These are phyloP conservation scores for Dothiorella sarmentorum DNA, from an alignment of 2,329 filamentous ascomycete species.

Conservation along the genomic window DNA sequence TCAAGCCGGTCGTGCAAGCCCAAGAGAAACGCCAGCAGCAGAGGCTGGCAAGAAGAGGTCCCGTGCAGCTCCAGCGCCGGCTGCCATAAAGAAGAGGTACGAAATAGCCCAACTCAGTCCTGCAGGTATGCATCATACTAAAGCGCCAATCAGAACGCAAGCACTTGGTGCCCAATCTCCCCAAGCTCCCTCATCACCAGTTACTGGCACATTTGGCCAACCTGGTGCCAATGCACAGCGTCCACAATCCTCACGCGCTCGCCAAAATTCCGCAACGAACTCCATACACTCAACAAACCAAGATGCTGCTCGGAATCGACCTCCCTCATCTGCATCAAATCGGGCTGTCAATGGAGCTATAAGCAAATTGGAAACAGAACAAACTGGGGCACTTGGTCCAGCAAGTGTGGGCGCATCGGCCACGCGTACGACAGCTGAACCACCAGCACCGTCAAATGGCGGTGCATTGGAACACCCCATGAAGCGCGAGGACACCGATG, in stretches of 20 bases:
- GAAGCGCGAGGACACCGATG: slow-evolving; percentile 50
- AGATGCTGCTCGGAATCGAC: slow-evolving; percentile 32
- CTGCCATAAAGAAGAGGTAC: slow-evolving; percentile 77
- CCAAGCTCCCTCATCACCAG: slow-evolving; percentile 70
- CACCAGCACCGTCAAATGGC: slow-evolving; percentile 1
- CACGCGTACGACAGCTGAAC: neutral
- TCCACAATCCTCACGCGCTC: slow-evolving; percentile 65
- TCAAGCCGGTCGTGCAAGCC: slow-evolving; percentile 52
- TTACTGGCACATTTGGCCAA: slow-evolving; percentile 60
- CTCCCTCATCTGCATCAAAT: slow-evolving; percentile 36
- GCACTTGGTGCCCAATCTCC: slow-evolving; percentile 60
- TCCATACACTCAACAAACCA: slow-evolving; percentile 50
- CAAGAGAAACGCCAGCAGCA: slow-evolving; percentile 63
- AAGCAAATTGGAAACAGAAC: neutral
- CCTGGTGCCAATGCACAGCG: slow-evolving; percentile 58
- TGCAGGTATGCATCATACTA: neutral
- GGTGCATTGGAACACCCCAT: slow-evolving; percentile 25
- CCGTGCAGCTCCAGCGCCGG: slow-evolving; percentile 63
- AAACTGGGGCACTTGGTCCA: neutral
- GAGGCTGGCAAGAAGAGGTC: slow-evolving; percentile 68
- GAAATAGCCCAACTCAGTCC: slow-evolving; percentile 22
- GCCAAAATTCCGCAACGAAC: slow-evolving; percentile 63
- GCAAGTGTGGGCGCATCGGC: neutral
- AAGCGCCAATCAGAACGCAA: slow-evolving; percentile 40
- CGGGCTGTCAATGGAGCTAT: slow-evolving; percentile 20